Conservation (phyloP, 306 rosid species). For the Dryas octopetala region DNA sequence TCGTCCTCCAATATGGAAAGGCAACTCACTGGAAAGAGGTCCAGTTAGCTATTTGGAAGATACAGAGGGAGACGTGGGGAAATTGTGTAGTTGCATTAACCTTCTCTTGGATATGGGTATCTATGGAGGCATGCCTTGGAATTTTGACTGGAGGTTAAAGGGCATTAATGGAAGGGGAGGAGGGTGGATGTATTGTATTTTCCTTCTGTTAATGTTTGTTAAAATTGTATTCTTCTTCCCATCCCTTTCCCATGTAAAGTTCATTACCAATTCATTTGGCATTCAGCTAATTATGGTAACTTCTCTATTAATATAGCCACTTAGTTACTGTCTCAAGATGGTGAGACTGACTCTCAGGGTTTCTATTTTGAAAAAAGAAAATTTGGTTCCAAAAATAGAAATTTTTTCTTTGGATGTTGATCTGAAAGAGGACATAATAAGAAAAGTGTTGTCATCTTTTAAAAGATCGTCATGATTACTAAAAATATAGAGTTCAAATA, state of each 20-base stretch:
- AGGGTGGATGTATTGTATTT: slow-evolving; percentile 1
- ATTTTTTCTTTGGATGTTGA: no score
- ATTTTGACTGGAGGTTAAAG: not conserved
- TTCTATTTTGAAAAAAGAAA: not conserved
- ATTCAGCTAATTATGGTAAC: not conserved
- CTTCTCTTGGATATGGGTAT: slow-evolving; percentile 1
- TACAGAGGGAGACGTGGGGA: not conserved
- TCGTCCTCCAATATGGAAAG: not conserved
- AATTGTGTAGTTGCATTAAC: slow-evolving; percentile 6
- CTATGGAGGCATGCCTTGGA: not conserved
- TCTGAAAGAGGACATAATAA: no score
- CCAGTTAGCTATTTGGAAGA: not conserved
- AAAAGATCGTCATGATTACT: no score
- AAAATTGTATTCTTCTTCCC: slow-evolving; percentile 11
- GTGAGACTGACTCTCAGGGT: not conserved
- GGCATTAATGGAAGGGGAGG: slow-evolving; percentile 1
- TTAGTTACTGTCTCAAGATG: not conserved
- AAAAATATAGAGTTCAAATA: no score
- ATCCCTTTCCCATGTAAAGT: not conserved
- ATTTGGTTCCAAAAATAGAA: no score
- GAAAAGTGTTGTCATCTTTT: no score
- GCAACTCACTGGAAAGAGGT: slow-evolving; percentile 9
- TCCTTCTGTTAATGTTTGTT: slow-evolving; percentile 1
- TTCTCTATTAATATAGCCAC: not conserved
- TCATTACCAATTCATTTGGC: not conserved